Percentiles rank a stretch among this genome's conserved stretches.
phyloP scores from a whole-genome alignment of 2,329 filamentous ascomycete genomes.

The Huntiella abstrusa region DNA sequence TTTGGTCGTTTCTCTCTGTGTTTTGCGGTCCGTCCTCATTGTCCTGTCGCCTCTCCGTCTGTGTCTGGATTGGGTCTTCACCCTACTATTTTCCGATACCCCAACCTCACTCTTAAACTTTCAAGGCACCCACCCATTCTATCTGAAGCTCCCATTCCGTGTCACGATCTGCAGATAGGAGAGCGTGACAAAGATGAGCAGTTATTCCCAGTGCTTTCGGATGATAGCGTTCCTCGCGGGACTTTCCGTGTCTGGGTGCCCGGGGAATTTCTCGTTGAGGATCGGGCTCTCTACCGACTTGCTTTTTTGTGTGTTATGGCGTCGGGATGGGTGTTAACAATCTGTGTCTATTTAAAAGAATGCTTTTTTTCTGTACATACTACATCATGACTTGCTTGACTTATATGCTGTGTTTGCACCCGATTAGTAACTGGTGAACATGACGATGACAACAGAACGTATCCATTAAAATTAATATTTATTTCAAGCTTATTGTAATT shows the following conservation, averaged over 20 bases:
- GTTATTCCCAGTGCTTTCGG: constrained; percentile 1
- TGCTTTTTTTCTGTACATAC: neutral
- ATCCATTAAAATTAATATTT: neutral
- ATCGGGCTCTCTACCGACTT: constrained; percentile 2
- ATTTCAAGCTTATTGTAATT: neutral
- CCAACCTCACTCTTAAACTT: neutral
- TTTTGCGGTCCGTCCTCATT: neutral
- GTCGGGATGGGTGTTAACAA: neutral
- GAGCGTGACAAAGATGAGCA: constrained; percentile 1
- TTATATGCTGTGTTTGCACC: neutral
- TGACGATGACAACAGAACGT: neutral
- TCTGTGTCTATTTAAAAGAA: constrained; percentile 4
- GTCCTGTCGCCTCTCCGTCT: neutral
- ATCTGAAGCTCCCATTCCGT: neutral
- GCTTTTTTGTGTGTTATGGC: constrained; percentile 1
- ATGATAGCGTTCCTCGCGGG: neutral
- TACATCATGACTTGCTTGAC: too few relatives aligned
- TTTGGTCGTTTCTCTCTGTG: constrained; percentile 1
- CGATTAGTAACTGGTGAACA: neutral
- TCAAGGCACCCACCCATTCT: too few relatives aligned
- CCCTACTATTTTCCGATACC: neutral
- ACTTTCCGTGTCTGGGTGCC: constrained; percentile 1
- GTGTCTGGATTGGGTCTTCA: neutral
- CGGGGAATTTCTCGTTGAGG: neutral
- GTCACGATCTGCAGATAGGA: neutral